phyloP scores from a whole-genome alignment of 2,329 filamentous ascomycete genomes.

The Fusarium xyrophilum region DNA sequence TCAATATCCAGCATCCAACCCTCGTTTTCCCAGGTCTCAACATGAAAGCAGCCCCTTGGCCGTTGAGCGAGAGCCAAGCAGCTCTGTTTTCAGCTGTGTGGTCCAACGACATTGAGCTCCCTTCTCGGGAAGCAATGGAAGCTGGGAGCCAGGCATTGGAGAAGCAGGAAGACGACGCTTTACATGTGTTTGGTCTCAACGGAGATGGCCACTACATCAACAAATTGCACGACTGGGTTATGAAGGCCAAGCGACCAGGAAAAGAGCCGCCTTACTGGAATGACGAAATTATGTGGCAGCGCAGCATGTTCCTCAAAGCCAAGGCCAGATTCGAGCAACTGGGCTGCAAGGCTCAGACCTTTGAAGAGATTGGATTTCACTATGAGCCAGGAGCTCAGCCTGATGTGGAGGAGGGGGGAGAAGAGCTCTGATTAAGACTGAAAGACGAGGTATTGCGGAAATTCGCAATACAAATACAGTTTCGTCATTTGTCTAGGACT shows the following conservation, averaged over 20 bases:
- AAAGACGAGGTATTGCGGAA: background rate
- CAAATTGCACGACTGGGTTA: slow-evolving; percentile 67
- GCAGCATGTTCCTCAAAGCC: slow-evolving; percentile 71
- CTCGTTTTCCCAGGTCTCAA: slow-evolving; percentile 78
- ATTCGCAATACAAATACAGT: background rate
- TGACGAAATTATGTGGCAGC: slow-evolving; percentile 73
- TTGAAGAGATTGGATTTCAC: slow-evolving; percentile 76
- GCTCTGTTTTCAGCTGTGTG: slow-evolving; percentile 80
- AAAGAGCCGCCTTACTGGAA: slow-evolving; percentile 77
- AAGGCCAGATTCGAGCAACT: slow-evolving; percentile 73
- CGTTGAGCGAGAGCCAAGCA: slow-evolving; percentile 78
- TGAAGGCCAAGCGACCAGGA: slow-evolving; percentile 58
- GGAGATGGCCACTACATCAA: slow-evolving; percentile 75
- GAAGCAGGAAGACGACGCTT: slow-evolving; percentile 52
- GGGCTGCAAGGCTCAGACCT: slow-evolving; percentile 68
- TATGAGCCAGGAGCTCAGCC: slow-evolving; percentile 49
- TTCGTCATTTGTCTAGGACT: slow-evolving; percentile 20
- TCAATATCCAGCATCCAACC: slow-evolving; percentile 77
- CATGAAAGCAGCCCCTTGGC: slow-evolving; percentile 88
- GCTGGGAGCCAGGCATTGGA: slow-evolving; percentile 72
- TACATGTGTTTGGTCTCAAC: slow-evolving; percentile 43
- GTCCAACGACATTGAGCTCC: slow-evolving; percentile 72
- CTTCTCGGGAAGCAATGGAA: slow-evolving; percentile 68
- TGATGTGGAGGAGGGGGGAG: background rate
- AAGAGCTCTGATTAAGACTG: background rate